phyloP scores from a whole-genome alignment of 768 basidiomycete genomes.

The Rhodotorula paludigena region DNA sequence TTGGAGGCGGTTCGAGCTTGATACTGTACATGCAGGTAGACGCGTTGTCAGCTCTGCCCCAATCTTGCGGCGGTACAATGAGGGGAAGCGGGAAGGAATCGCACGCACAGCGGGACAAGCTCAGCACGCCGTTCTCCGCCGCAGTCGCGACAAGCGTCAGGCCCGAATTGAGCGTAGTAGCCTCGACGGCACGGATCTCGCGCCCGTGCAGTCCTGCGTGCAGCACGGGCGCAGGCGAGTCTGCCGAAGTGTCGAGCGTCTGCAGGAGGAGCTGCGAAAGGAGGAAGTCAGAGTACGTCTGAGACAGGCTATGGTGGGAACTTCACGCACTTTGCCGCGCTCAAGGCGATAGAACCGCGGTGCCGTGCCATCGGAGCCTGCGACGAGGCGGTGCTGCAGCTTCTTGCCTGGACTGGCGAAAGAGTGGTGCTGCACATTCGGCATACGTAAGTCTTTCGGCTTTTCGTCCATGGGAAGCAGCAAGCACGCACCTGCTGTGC shows the following conservation, averaged over 20 bases:
- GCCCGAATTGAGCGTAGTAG: background rate
- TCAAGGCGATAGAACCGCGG: no score
- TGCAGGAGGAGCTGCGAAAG: background rate
- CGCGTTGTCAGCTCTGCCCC: background rate
- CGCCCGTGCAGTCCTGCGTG: slow-evolving; percentile 6
- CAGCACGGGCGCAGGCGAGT: background rate
- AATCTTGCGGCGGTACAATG: no score
- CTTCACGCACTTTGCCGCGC: no score
- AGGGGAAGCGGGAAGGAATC: no score
- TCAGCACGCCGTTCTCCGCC: slow-evolving; percentile 22
- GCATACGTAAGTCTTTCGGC: no score
- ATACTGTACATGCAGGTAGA: background rate
- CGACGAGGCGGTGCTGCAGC: no score
- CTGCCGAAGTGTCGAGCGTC: background rate
- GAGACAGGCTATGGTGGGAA: no score
- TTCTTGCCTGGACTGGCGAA: no score
- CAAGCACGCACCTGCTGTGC: background rate
- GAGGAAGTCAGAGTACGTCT: no score
- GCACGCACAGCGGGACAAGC: slow-evolving; percentile 3
- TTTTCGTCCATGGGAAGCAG: no score
- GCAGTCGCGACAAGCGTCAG: slow-evolving; percentile 3
- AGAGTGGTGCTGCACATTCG: no score
- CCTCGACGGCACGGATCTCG: slow-evolving; percentile 8
- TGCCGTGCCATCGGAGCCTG: no score
- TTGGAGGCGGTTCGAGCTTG: background rate